Evolutionary conservation across 768 basidiomycete species (phyloP).

Genomic region (Pholiota microspora): DNA sequence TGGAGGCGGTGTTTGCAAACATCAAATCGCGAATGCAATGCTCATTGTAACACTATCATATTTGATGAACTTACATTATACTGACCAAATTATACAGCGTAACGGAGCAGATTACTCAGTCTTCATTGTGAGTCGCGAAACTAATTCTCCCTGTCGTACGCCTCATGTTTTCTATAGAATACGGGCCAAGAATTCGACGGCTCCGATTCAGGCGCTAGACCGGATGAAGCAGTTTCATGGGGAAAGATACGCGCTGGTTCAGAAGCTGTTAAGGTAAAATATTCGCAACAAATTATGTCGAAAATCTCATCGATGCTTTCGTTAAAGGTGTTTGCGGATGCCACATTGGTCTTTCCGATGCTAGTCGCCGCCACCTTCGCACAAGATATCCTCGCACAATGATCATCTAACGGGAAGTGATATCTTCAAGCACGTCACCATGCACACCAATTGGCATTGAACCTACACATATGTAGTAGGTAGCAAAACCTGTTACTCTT

Average conservation of each 20-base stretch:
- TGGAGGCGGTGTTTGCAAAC: conserved; percentile 98
- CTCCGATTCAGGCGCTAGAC: conserved; percentile 94
- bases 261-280: conserved; percentile 74
- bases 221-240: conserved; percentile 98
- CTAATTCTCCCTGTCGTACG: neutral
- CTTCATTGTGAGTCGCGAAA: conserved; percentile 65
- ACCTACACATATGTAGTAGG: no score
- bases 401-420: neutral
- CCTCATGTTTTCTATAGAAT: conserved; percentile 51
- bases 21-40: conserved; percentile 99
- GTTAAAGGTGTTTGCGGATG: conserved; percentile 83
- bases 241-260: conserved; percentile 92
- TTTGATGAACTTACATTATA: neutral
- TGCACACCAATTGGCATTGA: neutral
- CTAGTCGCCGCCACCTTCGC: conserved; percentile 95
- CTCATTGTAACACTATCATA: conserved; percentile 66
- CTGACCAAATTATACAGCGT: conserved; percentile 50
- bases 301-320: conserved; percentile 5
- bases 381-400: conserved; percentile 26
- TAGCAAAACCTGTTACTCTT: neutral
- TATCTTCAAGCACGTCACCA: neutral
- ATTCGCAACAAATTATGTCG: neutral
- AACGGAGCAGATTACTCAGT: conserved; percentile 98
- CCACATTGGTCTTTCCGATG: conserved; percentile 93
- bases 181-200: conserved; percentile 99